A percentile compares a stretch with the other conserved stretches of the same genome.
Evolutionary conservation across 2,329 filamentous ascomycete genomes (phyloP).

Genomic region (Cladosporium austrohemisphaericum): DNA sequence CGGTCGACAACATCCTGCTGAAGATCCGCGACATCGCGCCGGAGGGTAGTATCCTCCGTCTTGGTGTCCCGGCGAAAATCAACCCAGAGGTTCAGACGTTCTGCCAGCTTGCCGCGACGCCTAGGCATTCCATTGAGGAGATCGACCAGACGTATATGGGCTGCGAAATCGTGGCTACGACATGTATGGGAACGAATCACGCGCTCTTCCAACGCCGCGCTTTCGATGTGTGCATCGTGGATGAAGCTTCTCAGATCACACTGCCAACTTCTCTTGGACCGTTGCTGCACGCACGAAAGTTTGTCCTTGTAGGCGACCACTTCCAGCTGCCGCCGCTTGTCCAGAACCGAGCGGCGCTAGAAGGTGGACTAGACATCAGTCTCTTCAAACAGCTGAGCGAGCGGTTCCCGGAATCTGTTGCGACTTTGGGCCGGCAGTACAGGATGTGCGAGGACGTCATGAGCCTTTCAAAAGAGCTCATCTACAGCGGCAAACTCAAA

Average conservation of each 20-base stretch:
- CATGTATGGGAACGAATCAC: conserved; percentile 88
- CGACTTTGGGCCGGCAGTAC: conserved; percentile 92
- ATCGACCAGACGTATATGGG: conserved; percentile 80
- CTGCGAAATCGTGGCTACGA: conserved; percentile 87
- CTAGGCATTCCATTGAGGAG: conserved; percentile 74
- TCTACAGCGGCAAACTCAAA: conserved; percentile 85
- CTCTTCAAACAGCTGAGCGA: conserved; percentile 93
- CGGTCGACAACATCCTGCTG: conserved; percentile 94
- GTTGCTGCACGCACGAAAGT: conserved; percentile 86
- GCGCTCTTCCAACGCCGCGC: conserved; percentile 79
- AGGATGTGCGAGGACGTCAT: conserved; percentile 98
- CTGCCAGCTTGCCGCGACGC: conserved; percentile 70
- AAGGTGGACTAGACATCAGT: conserved; percentile 84
- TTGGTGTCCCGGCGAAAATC: conserved; percentile 80
- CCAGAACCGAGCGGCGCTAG: conserved; percentile 80
- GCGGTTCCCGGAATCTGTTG: conserved; percentile 78
- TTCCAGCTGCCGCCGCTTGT: conserved; percentile 93
- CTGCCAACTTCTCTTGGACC: conserved; percentile 91
- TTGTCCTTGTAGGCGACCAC: conserved; percentile 94
- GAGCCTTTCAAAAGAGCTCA: conserved; percentile 85
- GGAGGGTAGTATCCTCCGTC: conserved; percentile 69
- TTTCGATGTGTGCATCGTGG: conserved; percentile 98
- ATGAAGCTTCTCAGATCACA: conserved; percentile 96
- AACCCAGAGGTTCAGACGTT: conserved; percentile 85
- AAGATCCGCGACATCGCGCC: conserved; percentile 65